Conservation (phyloP, 352 stramenopile genomes). For the Globisporangium orthogonon region DNA sequence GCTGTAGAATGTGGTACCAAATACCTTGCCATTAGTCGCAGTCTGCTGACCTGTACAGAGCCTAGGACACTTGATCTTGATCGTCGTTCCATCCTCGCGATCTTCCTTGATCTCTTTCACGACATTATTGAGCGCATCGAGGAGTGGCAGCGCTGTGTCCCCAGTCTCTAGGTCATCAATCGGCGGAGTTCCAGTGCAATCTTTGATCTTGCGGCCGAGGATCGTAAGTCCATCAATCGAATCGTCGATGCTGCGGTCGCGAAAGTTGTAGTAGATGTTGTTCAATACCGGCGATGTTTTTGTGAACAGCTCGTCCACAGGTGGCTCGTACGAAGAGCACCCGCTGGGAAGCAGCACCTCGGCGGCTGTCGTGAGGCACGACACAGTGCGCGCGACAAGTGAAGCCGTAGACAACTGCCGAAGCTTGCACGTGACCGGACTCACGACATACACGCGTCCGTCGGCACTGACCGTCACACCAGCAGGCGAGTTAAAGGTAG, state of each 20-base stretch:
- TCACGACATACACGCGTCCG: conserved; percentile 88
- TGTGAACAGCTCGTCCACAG: conserved; percentile 85
- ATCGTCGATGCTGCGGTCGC: conserved; percentile 31
- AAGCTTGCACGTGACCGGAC: conserved; percentile 87
- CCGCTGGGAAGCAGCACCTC: conserved; percentile 89
- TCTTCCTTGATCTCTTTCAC: conserved; percentile 68
- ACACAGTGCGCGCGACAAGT: conserved; percentile 54
- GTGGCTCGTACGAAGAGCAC: conserved; percentile 92
- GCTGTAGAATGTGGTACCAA: conserved; percentile 75
- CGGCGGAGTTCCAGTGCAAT: conserved; percentile 90
- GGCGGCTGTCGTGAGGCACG: conserved; percentile 72
- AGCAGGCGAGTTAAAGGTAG: conserved; percentile 86
- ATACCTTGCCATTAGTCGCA: conserved; percentile 23
- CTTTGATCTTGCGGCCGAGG: conserved; percentile 70
- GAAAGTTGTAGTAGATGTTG: conserved; percentile 94
- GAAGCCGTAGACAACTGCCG: conserved; percentile 71
- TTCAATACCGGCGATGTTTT: conserved; percentile 64
- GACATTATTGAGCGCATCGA: conserved; percentile 12
- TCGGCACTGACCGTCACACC: conserved; percentile 85
- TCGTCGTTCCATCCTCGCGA: conserved; percentile 79
- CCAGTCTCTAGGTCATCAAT: conserved; percentile 76
- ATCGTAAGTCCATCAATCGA: conserved; percentile 40
- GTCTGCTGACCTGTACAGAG: conserved; percentile 29
- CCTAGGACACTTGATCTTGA: conserved; percentile 77
- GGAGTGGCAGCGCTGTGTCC: conserved; percentile 34